These are phyloP conservation scores for Fusarium nurragi DNA, from an alignment of 2,329 filamentous ascomycete genomes.

Conservation along the genomic window DNA sequence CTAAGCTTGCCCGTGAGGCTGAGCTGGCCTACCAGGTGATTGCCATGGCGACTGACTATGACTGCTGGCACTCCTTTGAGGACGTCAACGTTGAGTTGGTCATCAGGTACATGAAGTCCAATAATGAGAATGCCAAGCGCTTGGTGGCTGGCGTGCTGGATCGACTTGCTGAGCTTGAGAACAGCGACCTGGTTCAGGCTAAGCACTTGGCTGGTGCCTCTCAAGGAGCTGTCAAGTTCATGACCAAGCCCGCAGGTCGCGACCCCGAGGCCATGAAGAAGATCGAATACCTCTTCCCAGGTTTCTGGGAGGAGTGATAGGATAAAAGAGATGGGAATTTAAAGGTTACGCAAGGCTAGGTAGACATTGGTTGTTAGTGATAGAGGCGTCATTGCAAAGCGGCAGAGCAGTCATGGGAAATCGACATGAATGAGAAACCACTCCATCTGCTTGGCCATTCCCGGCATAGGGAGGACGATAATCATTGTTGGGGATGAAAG, in stretches of 20 bases:
- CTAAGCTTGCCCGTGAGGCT: conserved; percentile 94
- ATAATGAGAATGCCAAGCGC: conserved; percentile 84
- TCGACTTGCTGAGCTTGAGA: conserved; percentile 80
- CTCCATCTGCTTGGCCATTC: neutral
- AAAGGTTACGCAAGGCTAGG: neutral
- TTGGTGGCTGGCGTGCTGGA: conserved; percentile 90
- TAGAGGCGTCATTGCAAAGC: conserved; percentile 23
- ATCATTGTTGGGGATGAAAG: neutral
- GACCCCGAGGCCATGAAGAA: conserved; percentile 79
- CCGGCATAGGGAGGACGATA: neutral
- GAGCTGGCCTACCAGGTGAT: conserved; percentile 98
- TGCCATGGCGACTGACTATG: conserved; percentile 99
- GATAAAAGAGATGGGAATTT: conserved; percentile 3
- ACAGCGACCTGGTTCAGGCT: conserved; percentile 77
- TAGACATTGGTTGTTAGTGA: conserved; percentile 17
- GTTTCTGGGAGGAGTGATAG: conserved; percentile 66
- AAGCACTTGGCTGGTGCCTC: conserved; percentile 82
- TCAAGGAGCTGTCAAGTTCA: conserved; percentile 80
- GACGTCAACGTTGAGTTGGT: conserved; percentile 97
- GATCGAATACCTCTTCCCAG: conserved; percentile 87
- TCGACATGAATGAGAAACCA: neutral
- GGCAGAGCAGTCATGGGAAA: conserved; percentile 11
- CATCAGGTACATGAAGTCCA: conserved; percentile 94
- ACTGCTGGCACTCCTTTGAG: conserved; percentile 90
- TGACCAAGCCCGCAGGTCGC: conserved; percentile 82